phyloP scores from a whole-genome alignment of 352 stramenopile species.

The Phytopythium chamaehyphon region DNA sequence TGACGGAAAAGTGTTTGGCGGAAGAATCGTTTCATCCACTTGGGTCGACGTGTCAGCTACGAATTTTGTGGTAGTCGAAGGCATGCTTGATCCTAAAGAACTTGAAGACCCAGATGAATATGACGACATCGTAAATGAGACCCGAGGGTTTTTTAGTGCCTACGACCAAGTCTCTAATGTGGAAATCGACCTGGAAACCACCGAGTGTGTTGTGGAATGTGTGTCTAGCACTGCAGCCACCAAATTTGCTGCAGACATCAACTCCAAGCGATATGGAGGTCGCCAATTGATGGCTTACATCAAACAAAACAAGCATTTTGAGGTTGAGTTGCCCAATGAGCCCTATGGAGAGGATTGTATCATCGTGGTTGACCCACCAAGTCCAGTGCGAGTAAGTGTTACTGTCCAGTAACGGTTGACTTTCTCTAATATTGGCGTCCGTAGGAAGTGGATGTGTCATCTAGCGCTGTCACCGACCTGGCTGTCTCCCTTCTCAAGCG shows the following conservation, averaged over 20 bases:
- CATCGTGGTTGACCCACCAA: no score
- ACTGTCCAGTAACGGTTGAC: no score
- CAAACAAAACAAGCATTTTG: not conserved
- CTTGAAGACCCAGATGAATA: constrained; percentile 28
- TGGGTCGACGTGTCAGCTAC: not conserved
- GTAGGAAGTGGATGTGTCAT: not conserved
- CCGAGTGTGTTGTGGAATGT: constrained; percentile 15
- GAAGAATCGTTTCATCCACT: not conserved
- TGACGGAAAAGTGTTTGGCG: constrained; percentile 1
- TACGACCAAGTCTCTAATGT: constrained; percentile 15
- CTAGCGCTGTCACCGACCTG: constrained; percentile 2
- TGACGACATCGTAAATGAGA: constrained; percentile 15
- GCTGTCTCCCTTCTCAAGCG: constrained; percentile 21
- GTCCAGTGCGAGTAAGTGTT: no score
- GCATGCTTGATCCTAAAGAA: constrained; percentile 13
- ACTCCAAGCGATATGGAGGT: constrained; percentile 36
- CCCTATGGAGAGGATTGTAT: no score
- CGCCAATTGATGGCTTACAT: constrained; percentile 10
- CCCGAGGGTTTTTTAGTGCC: constrained; percentile 13
- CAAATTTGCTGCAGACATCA: constrained; percentile 12
- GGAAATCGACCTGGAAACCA: constrained; percentile 8
- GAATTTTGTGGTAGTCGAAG: not conserved
- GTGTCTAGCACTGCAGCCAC: constrained; percentile 7
- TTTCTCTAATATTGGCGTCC: no score
- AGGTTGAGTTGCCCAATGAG: not conserved